Conservation (phyloP, 306 rosid genomes). For the cucumber (Cucumis sativus) region Cucumber_9930_V3 NC_026657.2:136001-136500, state of each 20-base stretch:
- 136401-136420: slow-evolving; percentile 37
- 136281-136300: no score
- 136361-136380: slow-evolving; percentile 68
- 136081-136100: no score
- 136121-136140: background rate
- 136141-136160: slow-evolving; percentile 96
- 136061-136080: slow-evolving; percentile 45
- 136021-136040: slow-evolving; percentile 58
- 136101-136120: no score
- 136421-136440: slow-evolving; percentile 44
- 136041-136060: slow-evolving; percentile 62
- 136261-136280: slow-evolving; percentile 37
- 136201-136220: slow-evolving; percentile 46
- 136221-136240: slow-evolving; percentile 73
- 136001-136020: slow-evolving; percentile 75
- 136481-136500: no score
- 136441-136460: slow-evolving; percentile 94
- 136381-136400: slow-evolving; percentile 66
- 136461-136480: slow-evolving; percentile 4
- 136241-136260: slow-evolving; percentile 55
- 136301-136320: no score
- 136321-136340: slow-evolving; percentile 18
- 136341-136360: slow-evolving; percentile 77
- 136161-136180: slow-evolving; percentile 57
- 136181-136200: slow-evolving; percentile 77